phyloP scores from a whole-genome alignment of 2,329 filamentous ascomycete genomes.

The Talaromyces sp. region DNA sequence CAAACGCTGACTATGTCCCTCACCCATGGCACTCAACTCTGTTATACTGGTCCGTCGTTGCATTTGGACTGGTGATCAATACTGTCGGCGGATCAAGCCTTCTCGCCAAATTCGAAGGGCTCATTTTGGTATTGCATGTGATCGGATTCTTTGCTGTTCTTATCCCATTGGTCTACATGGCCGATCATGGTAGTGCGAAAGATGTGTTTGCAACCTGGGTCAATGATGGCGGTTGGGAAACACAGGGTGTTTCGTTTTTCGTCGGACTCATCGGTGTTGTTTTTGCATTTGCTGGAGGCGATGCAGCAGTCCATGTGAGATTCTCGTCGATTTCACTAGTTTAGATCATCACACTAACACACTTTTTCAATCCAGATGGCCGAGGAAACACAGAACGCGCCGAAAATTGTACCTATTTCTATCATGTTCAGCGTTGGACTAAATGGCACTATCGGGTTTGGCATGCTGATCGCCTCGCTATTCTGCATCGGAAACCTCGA shows the following conservation, averaged over 20 bases:
- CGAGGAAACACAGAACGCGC: slow-evolving; percentile 36
- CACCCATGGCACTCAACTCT: slow-evolving; percentile 39
- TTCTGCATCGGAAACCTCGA: slow-evolving; percentile 32
- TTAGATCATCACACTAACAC: neutral
- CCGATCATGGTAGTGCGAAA: slow-evolving; percentile 9
- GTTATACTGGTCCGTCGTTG: slow-evolving; percentile 44
- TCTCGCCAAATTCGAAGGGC: slow-evolving; percentile 4
- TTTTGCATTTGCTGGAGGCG: slow-evolving; percentile 20
- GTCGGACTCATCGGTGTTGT: slow-evolving; percentile 19
- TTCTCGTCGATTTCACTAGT: too few relatives aligned
- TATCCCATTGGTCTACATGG: slow-evolving; percentile 8
- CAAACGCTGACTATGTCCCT: slow-evolving; percentile 19
- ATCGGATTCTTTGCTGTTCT: slow-evolving; percentile 7
- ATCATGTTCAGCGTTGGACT: slow-evolving; percentile 31
- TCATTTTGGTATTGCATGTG: slow-evolving; percentile 4
- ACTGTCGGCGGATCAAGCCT: slow-evolving; percentile 27
- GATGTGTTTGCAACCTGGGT: slow-evolving; percentile 18
- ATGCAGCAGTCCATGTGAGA: slow-evolving; percentile 22
- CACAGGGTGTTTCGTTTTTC: slow-evolving; percentile 20
- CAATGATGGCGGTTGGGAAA: slow-evolving; percentile 20
- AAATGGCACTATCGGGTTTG: slow-evolving; percentile 32
- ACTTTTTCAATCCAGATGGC: slow-evolving; percentile 23
- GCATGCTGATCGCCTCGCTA: slow-evolving; percentile 30
- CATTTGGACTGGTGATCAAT: slow-evolving; percentile 48
- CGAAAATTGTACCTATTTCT: slow-evolving; percentile 29